Base-by-base conservation (phyloP, 768 basidiomycete genomes). In the Fibroporia radiculosa region DNA sequence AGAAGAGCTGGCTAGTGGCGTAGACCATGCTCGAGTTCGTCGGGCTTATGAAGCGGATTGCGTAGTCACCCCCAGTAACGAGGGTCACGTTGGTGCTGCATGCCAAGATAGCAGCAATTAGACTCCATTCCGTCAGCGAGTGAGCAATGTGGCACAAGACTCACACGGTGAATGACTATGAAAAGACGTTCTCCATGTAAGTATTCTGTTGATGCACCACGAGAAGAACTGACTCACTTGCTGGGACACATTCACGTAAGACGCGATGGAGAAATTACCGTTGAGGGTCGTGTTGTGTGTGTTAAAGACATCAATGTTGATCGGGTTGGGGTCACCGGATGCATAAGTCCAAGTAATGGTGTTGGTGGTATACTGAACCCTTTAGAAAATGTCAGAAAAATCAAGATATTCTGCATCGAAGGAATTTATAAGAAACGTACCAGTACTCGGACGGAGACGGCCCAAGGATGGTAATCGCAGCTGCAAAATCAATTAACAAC, bases 41-140 rank as follows among this genome's bases (percentile, higher is more conserved):
- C 14, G 62, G 53, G 53, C 63, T 65, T 34, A 65, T 56, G 47
- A 70, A 69, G 42, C 55, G 52, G 37, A 71, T 63, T 40, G 51
- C 47, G 52, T 67, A 71, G 35, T 53, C 53, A 22, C 46, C 39
- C 4, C 52, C 64, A 16, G 37, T 26, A 8, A 27, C 47, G 44
- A 66, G 56, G 2, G 67, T 68, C 37, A 70, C 68, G 45, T 65
- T 56, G 38, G 68, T 70, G 4, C 50, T 55, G 63, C 56, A 45
- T 51, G 29, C 18, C 16, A 14, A 6, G 11, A 8, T 25, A 44
- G 40, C n/a, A 36, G 34, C 25, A 43, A 25, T 18, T 28, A 13
- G 22, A 25, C 12, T 33, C 11, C 32, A 35, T n/a, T 23, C 14
- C n/a, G 24, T 10, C 43, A 26, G 49, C 48, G 2, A 50, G 24